These are phyloP conservation scores for Taphrina flavorubra DNA, from an alignment of 1,139 yeast species.

Conservation along the genomic window DNA sequence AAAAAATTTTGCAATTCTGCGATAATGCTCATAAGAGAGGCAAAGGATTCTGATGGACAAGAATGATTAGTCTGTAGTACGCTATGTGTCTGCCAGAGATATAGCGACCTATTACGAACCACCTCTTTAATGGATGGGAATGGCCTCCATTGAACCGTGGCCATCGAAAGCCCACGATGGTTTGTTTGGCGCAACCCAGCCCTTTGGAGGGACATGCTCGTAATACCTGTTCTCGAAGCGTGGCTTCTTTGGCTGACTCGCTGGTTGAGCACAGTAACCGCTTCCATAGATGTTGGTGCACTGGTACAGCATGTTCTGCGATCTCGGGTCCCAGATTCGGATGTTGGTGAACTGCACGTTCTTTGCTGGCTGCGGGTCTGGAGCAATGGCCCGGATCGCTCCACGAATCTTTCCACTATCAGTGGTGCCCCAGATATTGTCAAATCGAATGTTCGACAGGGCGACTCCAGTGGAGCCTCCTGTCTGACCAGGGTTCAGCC, in stretches of 20 bases:
- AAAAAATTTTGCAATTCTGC: too few relatives aligned
- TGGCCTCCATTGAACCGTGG: background rate
- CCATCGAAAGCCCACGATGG: conserved; percentile 22
- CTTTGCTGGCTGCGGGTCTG: conserved; percentile 8
- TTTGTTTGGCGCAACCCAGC: background rate
- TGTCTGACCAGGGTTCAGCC: conserved; percentile 13
- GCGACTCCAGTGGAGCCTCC: conserved; percentile 20
- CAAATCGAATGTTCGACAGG: conserved; percentile 13
- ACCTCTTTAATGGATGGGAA: background rate
- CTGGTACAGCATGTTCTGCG: background rate
- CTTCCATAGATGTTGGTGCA: conserved; percentile 20
- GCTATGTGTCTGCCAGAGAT: background rate
- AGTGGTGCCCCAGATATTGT: conserved; percentile 9
- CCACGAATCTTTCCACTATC: conserved; percentile 9
- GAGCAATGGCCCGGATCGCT: conserved; percentile 1
- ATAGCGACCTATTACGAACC: background rate
- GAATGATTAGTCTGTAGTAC: background rate
- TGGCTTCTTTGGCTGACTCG: background rate
- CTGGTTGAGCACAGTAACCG: conserved; percentile 8
- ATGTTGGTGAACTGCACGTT: conserved; percentile 6
- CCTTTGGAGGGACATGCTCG: conserved; percentile 3
- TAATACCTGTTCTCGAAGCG: background rate
- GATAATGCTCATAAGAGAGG: too few relatives aligned
- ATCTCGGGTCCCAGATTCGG: conserved; percentile 14
- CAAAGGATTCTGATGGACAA: too few relatives aligned